phyloP scores from a whole-genome alignment of 257 asterid species.

The Solanum neorickii region DNA sequence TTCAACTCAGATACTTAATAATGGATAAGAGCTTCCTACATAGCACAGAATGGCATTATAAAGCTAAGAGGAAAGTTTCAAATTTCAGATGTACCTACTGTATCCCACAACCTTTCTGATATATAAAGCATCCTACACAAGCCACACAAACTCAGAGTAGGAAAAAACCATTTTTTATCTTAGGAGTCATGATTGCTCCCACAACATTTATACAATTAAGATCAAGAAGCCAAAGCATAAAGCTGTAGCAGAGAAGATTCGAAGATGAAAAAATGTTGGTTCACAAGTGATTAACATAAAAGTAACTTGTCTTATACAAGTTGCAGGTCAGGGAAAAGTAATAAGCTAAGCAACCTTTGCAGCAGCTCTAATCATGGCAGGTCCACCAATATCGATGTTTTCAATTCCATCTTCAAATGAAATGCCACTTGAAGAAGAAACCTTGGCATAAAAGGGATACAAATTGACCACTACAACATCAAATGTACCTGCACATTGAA shows the following conservation, averaged over 20 bases:
- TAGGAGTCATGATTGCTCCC: neutral
- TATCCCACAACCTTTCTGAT: neutral
- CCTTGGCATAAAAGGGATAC: constrained; percentile 88
- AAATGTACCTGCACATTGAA: constrained; percentile 60
- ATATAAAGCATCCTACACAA: neutral
- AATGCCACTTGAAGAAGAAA: constrained; percentile 64
- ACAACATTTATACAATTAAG: neutral
- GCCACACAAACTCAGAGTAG: neutral
- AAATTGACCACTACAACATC: constrained; percentile 95
- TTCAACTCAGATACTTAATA: neutral
- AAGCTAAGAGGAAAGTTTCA: neutral
- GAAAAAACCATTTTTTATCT: neutral
- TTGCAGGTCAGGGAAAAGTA: neutral
- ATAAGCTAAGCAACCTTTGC: constrained; percentile 53
- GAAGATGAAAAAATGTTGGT: neutral
- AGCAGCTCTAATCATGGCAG: constrained; percentile 98
- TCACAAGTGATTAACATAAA: neutral
- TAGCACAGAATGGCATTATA: neutral
- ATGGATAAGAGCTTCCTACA: neutral
- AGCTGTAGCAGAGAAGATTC: neutral
- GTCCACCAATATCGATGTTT: constrained; percentile 97
- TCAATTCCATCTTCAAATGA: constrained; percentile 92
- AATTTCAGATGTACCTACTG: neutral
- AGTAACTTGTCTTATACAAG: neutral
- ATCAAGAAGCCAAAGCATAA: neutral